Conservation (phyloP, 1,284 basidiomycete genomes). For the Termitomyces sp. region DNA sequence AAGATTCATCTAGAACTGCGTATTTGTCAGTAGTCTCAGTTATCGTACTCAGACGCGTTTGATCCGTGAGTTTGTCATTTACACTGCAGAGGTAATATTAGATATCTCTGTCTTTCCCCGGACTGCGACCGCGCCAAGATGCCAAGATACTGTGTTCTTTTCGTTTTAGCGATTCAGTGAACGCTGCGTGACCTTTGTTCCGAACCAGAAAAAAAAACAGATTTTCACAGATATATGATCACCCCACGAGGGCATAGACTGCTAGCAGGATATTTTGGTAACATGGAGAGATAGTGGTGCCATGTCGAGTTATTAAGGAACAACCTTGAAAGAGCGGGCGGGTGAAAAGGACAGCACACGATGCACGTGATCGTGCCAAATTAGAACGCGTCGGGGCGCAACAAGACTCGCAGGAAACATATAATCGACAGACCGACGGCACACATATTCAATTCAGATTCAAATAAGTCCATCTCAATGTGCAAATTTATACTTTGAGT, state of each 20-base stretch:
- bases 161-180: not conserved
- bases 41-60: not conserved
- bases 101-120: not conserved
- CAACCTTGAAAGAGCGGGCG: no score
- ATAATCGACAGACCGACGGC: not conserved
- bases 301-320: not conserved
- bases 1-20: not conserved
- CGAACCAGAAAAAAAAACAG: no score
- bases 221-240: not conserved
- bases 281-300: not conserved
- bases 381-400: not conserved
- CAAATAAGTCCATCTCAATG: not conserved
- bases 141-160: not conserved
- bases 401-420: not conserved
- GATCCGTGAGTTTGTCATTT: not conserved
- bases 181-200: not conserved
- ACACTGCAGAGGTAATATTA: not conserved
- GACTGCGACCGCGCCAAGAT: not conserved
- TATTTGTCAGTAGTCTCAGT: constrained; percentile 1
- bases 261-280: not conserved
- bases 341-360: not conserved
- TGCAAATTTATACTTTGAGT: not conserved
- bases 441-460: not conserved
- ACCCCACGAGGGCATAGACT: not conserved
- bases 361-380: not conserved